Percentiles rank a stretch among this genome's conserved stretches.
phyloP scores from a whole-genome alignment of 2,329 filamentous ascomycete genomes.

The Madurella mycetomatis region DNA sequence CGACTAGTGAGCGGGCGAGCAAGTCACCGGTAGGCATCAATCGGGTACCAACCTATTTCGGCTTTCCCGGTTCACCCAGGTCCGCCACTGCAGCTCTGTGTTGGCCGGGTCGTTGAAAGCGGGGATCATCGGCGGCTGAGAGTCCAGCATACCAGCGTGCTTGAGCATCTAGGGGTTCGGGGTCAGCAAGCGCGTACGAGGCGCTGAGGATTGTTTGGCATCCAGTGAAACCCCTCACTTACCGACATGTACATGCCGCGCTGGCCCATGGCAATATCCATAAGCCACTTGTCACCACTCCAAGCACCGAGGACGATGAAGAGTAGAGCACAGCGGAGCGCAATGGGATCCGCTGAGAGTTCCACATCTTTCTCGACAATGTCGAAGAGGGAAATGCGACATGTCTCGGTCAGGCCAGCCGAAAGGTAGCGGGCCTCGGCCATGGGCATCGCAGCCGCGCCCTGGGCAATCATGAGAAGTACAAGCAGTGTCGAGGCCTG shows the following conservation, averaged over 20 bases:
- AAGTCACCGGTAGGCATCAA: not conserved
- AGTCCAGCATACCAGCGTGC: constrained; percentile 63
- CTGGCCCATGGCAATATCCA: constrained; percentile 72
- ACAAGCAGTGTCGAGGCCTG: constrained; percentile 62
- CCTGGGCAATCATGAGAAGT: constrained; percentile 68
- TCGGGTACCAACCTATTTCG: constrained; percentile 50
- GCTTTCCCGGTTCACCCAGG: constrained; percentile 62
- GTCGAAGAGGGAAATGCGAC: constrained; percentile 67
- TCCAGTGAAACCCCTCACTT: constrained; percentile 25
- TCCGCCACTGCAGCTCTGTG: constrained; percentile 53
- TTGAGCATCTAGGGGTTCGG: constrained; percentile 53
- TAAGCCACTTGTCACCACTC: constrained; percentile 74
- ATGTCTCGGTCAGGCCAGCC: constrained; percentile 64
- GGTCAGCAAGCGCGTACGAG: not conserved
- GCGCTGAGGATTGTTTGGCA: too few species aligned
- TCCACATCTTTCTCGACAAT: constrained; percentile 68
- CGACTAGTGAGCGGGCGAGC: constrained; percentile 17
- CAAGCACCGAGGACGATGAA: constrained; percentile 66
- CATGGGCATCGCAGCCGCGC: constrained; percentile 61
- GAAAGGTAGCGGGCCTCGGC: constrained; percentile 62
- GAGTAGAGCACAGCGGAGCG: constrained; percentile 61
- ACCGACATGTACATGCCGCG: constrained; percentile 67
- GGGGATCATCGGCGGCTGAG: constrained; percentile 42
- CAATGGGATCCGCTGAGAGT: constrained; percentile 60
- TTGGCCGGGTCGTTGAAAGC: constrained; percentile 39